A percentile compares a stretch with the other conserved stretches of the same genome.
Evolutionary conservation across 2,329 filamentous ascomycete species (phyloP).

Genomic region (Penicillium digitatum): DNA sequence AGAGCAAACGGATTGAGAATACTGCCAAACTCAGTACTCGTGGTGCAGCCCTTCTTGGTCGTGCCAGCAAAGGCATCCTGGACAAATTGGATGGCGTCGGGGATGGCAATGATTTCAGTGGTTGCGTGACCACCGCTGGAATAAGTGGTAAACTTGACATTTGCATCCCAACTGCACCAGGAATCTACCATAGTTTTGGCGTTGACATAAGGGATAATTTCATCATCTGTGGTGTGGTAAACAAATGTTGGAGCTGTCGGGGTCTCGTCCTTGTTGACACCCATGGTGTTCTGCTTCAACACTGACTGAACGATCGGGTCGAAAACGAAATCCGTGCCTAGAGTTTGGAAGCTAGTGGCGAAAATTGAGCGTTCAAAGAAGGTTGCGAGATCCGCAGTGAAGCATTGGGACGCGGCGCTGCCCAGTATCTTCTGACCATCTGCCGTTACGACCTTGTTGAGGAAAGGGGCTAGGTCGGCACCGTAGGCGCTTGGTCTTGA

Average conservation of each 20-base stretch:
- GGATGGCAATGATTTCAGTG: conserved; percentile 22
- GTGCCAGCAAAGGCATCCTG: conserved; percentile 24
- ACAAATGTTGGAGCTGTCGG: conserved; percentile 26
- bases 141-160: conserved; percentile 26
- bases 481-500: conserved; percentile 25
- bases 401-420: conserved; percentile 17
- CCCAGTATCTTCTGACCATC: conserved; percentile 18
- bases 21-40: conserved; percentile 18
- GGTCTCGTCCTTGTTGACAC: conserved; percentile 18
- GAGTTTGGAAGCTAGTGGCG: conserved; percentile 19
- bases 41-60: conserved; percentile 19
- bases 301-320: conserved; percentile 14
- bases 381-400: conserved; percentile 12
- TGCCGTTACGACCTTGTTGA: conserved; percentile 19
- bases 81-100: conserved; percentile 22
- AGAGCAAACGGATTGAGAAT: conserved; percentile 23
- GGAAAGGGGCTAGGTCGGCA: conserved; percentile 18
- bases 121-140: conserved; percentile 24
- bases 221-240: conserved; percentile 27
- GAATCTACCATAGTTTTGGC: conserved; percentile 19
- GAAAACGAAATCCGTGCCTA: conserved; percentile 16
- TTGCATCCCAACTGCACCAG: conserved; percentile 23
- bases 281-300: conserved; percentile 19
- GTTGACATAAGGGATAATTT: conserved; percentile 25
- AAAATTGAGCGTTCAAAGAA: conserved; percentile 24